Base-by-base conservation (phyloP, 2,329 filamentous ascomycete genomes). In the Simplicillium aogashimaense region DNA sequence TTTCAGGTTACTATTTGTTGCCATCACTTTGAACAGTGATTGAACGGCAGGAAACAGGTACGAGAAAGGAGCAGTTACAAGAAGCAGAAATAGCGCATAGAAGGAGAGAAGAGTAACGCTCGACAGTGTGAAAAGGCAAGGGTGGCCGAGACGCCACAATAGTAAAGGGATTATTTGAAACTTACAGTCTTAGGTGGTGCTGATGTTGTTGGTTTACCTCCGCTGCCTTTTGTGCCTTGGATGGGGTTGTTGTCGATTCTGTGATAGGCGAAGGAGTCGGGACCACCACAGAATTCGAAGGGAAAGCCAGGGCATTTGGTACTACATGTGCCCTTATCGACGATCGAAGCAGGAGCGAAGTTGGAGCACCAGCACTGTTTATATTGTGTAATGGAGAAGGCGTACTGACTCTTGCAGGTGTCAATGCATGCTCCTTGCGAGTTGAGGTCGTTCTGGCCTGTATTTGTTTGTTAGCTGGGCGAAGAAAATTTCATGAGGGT, bases 341-440 rank as follows among this genome's bases (percentile, higher is more conserved):
- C 20, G 15, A 52, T 54, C 28, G 62, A 47, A 37, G 65, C 64
- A 8, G 85, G 85, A 2, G 69, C 68, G 51, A 79, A 79, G 55
- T 87, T 72, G 30, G 81, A 81, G 56, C 85, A 90, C 83, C 83
- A 90, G 55, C 85, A 90, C 38, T 69, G 59, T 28, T 75, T 65
- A 13, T 61, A 69, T 50, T 86, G 73, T 2, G 88, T 64, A 36
- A 90, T 66, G 47, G 81, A 83, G 45, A 81, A 85, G 31, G 83
- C 82, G 47, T 69, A 83, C 13, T 66, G 50, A 15, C 54, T 52
- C 18, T 59, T 50, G 60, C 85, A 90, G 37, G 69, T 69, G 37
- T 74, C 63, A 37, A 67, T 61, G 55, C 85, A 90, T 11, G 78
- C 69, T 25, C 83, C 83, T 9, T 25, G 20, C 9, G 20, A 25